phyloP scores from a whole-genome alignment of 305 asterid genomes.

The Fraxinus albicans region DNA sequence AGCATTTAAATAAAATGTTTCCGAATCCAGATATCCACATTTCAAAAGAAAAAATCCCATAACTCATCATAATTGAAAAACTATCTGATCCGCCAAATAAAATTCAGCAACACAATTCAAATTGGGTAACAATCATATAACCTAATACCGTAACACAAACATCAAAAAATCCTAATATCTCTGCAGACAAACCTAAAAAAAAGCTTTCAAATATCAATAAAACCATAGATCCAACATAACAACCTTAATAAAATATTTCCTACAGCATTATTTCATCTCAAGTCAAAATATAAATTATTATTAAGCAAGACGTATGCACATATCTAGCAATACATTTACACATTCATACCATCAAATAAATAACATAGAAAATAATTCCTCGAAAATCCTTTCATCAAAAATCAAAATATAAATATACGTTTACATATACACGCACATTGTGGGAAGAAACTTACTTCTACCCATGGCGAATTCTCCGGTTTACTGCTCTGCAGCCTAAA shows the following conservation, averaged over 20 bases:
- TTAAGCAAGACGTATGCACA: neutral
- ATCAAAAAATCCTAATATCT: neutral
- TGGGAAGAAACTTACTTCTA: constrained; percentile 33
- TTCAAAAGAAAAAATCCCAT: neutral
- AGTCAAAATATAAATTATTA: neutral
- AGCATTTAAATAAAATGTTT: too few relatives aligned
- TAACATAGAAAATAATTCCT: neutral
- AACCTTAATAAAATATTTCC: neutral
- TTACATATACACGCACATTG: neutral
- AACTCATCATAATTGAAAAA: neutral
- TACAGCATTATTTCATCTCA: neutral
- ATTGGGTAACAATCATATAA: neutral
- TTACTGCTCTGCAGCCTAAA: neutral
- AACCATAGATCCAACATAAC: neutral
- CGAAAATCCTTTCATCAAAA: neutral
- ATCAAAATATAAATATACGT: neutral
- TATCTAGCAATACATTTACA: neutral
- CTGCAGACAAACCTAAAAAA: neutral
- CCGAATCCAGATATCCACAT: neutral
- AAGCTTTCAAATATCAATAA: neutral
- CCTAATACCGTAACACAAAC: neutral
- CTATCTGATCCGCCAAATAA: neutral
- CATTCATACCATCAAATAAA: neutral
- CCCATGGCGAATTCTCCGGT: constrained; percentile 33
- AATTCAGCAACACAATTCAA: neutral